Evolutionary conservation across 1,139 yeast genomes (phyloP).

Genomic region (Saccharomyces pastorianus): DNA sequence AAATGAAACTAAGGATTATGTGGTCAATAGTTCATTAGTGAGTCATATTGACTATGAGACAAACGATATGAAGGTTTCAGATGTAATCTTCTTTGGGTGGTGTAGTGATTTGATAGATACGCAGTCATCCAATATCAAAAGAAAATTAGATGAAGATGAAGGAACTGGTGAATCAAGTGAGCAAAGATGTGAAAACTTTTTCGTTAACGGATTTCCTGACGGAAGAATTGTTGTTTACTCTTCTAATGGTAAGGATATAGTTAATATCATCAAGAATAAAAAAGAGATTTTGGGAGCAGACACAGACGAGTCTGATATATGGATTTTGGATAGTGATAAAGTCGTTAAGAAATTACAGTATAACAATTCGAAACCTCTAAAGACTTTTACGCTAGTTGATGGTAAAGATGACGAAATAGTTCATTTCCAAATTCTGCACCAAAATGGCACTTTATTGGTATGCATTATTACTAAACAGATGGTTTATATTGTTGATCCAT

Average conservation of each 20-base stretch:
- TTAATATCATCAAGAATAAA: conserved; percentile 29
- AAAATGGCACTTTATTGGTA: conserved; percentile 10
- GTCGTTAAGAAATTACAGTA: conserved; percentile 28
- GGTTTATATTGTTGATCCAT: conserved; percentile 29
- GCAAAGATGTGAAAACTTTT: conserved; percentile 16
- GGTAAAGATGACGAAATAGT: conserved; percentile 26
- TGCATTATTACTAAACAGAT: conserved; percentile 18
- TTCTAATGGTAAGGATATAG: conserved; percentile 29
- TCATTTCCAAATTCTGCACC: conserved; percentile 22
- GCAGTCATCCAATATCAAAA: conserved; percentile 5
- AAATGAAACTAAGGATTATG: conserved; percentile 21
- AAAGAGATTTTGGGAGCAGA: conserved; percentile 23
- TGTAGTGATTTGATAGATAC: conserved; percentile 13
- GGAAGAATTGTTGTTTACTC: conserved; percentile 30
- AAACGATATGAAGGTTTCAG: conserved; percentile 24
- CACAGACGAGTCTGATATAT: conserved; percentile 21
- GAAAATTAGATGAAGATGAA: conserved; percentile 19
- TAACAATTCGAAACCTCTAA: conserved; percentile 25
- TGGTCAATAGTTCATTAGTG: conserved; percentile 27
- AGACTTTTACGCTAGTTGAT: conserved; percentile 29
- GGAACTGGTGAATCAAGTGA: conserved; percentile 2
- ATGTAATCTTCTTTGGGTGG: conserved; percentile 25
- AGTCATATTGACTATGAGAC: conserved; percentile 27
- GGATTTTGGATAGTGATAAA: conserved; percentile 28
- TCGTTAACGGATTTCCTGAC: conserved; percentile 25